phyloP scores from a whole-genome alignment of 345 rosid species.

The Cardiospermum halicacabum region DNA sequence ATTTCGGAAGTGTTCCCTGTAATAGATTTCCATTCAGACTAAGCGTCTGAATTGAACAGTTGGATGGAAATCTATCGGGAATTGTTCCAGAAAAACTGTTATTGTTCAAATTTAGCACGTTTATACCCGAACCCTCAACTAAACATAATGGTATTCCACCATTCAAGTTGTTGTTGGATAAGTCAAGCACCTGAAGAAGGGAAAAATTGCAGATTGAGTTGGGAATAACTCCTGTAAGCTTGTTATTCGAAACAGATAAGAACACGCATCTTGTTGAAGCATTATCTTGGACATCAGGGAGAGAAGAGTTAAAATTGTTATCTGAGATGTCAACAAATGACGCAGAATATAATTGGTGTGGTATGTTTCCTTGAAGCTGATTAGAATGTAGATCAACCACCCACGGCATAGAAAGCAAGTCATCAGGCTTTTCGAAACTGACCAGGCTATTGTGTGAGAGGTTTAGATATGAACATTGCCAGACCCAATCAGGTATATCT shows the following conservation, averaged over 20 bases:
- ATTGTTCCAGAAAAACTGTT: too few relatives aligned
- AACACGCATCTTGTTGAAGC: neutral
- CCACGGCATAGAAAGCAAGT: too few relatives aligned
- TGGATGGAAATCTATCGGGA: conserved; percentile 10
- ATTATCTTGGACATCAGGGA: conserved; percentile 3
- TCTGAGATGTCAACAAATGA: conserved; percentile 29
- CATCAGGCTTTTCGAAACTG: conserved; percentile 14
- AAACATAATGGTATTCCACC: conserved; percentile 27
- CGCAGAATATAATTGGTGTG: conserved; percentile 11
- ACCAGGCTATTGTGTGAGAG: conserved; percentile 16
- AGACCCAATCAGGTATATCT: conserved; percentile 43
- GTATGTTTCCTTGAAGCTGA: conserved; percentile 28
- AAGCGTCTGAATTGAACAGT: conserved; percentile 12
- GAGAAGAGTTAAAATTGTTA: conserved; percentile 19
- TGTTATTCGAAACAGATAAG: conserved; percentile 34
- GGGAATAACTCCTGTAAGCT: conserved; percentile 31
- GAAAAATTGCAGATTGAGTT: conserved; percentile 23
- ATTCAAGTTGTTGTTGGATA: conserved; percentile 34
- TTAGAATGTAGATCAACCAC: conserved; percentile 29
- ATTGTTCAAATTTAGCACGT: too few relatives aligned
- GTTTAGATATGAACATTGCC: neutral
- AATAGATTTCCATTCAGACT: conserved; percentile 29
- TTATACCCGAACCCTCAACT: too few relatives aligned
- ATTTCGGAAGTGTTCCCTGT: conserved; percentile 28
- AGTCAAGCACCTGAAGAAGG: conserved; percentile 23